A percentile compares a stretch with the other conserved stretches of the same genome.
Evolutionary conservation across 2,329 filamentous ascomycete genomes (phyloP).

Genomic region (Calonectria crousiana): DNA sequence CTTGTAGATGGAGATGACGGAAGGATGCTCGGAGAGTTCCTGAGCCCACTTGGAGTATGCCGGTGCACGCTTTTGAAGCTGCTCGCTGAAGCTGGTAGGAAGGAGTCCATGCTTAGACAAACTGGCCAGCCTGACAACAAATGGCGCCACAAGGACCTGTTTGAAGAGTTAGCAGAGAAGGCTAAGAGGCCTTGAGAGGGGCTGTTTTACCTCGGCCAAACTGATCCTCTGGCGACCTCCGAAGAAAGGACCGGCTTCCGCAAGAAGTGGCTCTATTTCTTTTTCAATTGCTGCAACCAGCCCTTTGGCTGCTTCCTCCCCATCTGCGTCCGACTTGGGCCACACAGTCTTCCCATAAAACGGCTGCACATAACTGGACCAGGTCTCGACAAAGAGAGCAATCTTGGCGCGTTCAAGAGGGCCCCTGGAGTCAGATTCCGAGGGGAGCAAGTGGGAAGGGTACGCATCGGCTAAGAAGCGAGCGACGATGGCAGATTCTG

Average conservation of each 20-base stretch:
- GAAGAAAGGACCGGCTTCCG: conserved; percentile 70
- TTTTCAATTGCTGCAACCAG: conserved; percentile 70
- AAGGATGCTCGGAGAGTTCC: conserved; percentile 70
- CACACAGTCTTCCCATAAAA: conserved; percentile 60
- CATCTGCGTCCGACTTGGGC: conserved; percentile 62
- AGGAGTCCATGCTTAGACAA: conserved; percentile 66
- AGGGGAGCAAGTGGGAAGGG: conserved; percentile 74
- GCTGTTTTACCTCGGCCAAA: conserved; percentile 74
- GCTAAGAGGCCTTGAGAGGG: neutral
- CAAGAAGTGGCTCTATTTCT: conserved; percentile 80
- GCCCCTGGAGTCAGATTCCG: conserved; percentile 59
- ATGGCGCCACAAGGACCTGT: conserved; percentile 74
- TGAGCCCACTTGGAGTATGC: conserved; percentile 77
- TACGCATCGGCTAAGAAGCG: conserved; percentile 78
- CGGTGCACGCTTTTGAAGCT: conserved; percentile 68
- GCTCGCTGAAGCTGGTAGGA: conserved; percentile 59
- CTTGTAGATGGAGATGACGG: conserved; percentile 73
- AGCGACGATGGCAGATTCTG: conserved; percentile 79
- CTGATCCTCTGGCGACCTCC: conserved; percentile 74
- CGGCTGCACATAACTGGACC: conserved; percentile 69
- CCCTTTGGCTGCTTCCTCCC: conserved; percentile 60
- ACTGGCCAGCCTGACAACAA: conserved; percentile 70
- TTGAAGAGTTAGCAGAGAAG: neutral
- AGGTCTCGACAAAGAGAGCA: conserved; percentile 80
- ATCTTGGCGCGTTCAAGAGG: conserved; percentile 75